phyloP scores from a whole-genome alignment of 352 stramenopile genomes.

The Halophytophthora polymorphica region DNA sequence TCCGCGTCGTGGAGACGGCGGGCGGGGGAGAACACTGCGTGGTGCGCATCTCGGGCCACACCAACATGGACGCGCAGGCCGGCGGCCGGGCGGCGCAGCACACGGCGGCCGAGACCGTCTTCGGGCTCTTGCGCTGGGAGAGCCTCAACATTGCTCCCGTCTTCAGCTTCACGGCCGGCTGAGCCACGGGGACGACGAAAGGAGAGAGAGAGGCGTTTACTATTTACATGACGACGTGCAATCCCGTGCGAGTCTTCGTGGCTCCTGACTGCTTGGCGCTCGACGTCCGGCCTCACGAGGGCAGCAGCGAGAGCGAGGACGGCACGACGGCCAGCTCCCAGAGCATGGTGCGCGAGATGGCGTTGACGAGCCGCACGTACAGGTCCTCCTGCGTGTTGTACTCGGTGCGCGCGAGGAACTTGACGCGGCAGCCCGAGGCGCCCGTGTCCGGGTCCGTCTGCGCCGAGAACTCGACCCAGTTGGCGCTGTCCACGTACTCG shows the following conservation, averaged over 20 bases:
- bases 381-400: slow-evolving; percentile 63
- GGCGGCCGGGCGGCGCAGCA: slow-evolving; percentile 14
- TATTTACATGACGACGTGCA: slow-evolving; percentile 6
- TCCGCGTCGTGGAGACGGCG: slow-evolving; percentile 15
- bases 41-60: slow-evolving; percentile 21
- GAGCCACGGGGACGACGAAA: slow-evolving; percentile 14
- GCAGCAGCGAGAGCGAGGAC: slow-evolving; percentile 20
- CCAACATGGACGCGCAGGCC: slow-evolving; percentile 13
- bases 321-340: slow-evolving; percentile 56
- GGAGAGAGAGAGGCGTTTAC: slow-evolving; percentile 9
- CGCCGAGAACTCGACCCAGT: slow-evolving; percentile 51
- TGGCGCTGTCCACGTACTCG: slow-evolving; percentile 52
- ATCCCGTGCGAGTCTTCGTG: slow-evolving; percentile 16
- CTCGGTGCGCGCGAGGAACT: slow-evolving; percentile 56
- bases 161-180: slow-evolving; percentile 31
- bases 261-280: neutral
- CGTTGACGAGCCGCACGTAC: slow-evolving; percentile 47
- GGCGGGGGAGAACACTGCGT: slow-evolving; percentile 18
- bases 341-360: slow-evolving; percentile 45
- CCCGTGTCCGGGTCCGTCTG: slow-evolving; percentile 26
- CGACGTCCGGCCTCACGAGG: neutral
- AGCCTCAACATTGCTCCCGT: slow-evolving; percentile 44
- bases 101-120: slow-evolving; percentile 41
- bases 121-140: slow-evolving; percentile 55
- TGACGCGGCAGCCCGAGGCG: slow-evolving; percentile 45